phyloP scores from a whole-genome alignment of 345 rosid genomes.

The Sapria himalayana region DNA sequence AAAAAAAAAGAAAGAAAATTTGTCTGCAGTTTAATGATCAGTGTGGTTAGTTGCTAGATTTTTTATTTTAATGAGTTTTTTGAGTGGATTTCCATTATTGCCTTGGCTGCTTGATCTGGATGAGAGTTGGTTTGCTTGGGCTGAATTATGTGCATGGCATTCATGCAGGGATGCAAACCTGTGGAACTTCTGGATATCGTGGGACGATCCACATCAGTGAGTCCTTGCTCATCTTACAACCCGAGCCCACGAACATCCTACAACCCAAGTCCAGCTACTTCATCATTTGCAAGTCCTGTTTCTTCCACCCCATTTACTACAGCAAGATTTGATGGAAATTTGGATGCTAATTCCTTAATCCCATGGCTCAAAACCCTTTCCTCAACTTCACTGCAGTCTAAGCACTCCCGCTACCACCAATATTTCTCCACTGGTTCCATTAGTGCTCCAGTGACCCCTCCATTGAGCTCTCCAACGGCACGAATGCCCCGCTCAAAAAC shows the following conservation, averaged over 20 bases:
- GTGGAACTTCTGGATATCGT: constrained; percentile 46
- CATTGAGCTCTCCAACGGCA: constrained; percentile 80
- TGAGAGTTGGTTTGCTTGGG: too few species aligned
- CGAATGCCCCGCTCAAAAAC: constrained; percentile 49
- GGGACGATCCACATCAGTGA: constrained; percentile 57
- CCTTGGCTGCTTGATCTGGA: too few species aligned
- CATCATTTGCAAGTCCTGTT: constrained; percentile 76
- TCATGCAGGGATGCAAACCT: constrained; percentile 72
- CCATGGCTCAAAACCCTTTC: constrained; percentile 95
- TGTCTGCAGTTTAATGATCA: too few species aligned
- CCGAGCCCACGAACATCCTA: constrained; percentile 65
- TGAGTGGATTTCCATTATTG: too few species aligned
- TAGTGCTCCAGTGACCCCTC: constrained; percentile 99
- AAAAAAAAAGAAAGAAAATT: too few species aligned
- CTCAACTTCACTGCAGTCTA: constrained; percentile 69
- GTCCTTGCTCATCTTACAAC: constrained; percentile 68
- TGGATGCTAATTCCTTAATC: constrained; percentile 56
- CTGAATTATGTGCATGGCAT: too few species aligned
- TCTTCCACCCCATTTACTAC: constrained; percentile 47
- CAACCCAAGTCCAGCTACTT: constrained; percentile 71
- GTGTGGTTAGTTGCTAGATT: too few species aligned
- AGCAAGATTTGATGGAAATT: constrained; percentile 32
- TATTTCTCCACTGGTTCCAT: constrained; percentile 69
- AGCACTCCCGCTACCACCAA: constrained; percentile 45
- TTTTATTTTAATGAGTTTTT: too few species aligned